Conservation (phyloP, 2,329 filamentous ascomycete genomes). For the Ophiostoma triangulosporum region DNA sequence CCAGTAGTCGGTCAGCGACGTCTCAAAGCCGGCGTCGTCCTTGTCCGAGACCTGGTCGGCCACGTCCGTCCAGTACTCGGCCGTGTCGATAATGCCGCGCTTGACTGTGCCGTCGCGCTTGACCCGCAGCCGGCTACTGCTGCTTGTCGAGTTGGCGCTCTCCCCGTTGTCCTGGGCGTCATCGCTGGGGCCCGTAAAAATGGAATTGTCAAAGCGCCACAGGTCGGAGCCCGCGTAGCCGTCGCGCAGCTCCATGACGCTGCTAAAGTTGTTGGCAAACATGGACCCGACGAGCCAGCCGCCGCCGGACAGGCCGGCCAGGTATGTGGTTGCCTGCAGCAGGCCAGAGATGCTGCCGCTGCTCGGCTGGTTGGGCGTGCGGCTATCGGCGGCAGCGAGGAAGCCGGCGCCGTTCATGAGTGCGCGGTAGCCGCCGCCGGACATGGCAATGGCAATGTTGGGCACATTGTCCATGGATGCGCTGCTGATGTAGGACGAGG, state of each 20-base stretch:
- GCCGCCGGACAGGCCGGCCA: conserved; percentile 70
- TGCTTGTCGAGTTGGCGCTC: neutral
- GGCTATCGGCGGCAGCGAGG: conserved; percentile 63
- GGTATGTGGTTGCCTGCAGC: conserved; percentile 67
- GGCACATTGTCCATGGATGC: conserved; percentile 24
- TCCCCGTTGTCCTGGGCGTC: conserved; percentile 14
- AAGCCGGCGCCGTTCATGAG: conserved; percentile 72
- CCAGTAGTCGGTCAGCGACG: conserved; percentile 80
- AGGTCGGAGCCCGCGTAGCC: conserved; percentile 22
- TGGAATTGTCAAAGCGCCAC: conserved; percentile 24
- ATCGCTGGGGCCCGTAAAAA: conserved; percentile 21
- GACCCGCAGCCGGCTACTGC: neutral
- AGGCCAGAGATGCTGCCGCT: conserved; percentile 64
- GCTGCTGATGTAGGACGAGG: conserved; percentile 53
- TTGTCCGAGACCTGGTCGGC: conserved; percentile 46
- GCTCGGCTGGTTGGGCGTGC: conserved; percentile 48
- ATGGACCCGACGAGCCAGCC: conserved; percentile 77
- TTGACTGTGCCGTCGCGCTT: conserved; percentile 8
- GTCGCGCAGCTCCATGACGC: conserved; percentile 43
- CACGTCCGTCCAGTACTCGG: conserved; percentile 46
- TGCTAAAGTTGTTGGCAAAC: conserved; percentile 72
- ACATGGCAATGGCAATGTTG: conserved; percentile 61
- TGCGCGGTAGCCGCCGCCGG: conserved; percentile 79
- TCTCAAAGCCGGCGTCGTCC: conserved; percentile 47
- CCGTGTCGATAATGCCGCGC: conserved; percentile 17